Conservation (phyloP, 305 asterid species). For the Rubia tinctorum region DNA sequence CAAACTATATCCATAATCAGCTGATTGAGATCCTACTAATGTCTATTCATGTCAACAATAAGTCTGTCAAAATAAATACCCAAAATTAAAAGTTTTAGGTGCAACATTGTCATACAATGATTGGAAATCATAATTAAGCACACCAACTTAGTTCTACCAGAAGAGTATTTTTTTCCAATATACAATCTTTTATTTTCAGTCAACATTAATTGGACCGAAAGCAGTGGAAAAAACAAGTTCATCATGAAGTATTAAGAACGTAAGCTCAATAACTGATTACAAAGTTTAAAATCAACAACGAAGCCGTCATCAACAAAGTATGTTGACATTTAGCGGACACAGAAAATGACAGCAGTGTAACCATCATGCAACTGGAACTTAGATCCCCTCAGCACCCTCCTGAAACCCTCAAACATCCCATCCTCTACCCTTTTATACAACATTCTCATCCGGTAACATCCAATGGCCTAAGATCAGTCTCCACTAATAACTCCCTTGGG, state of each 20-base stretch:
- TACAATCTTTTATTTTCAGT: no score
- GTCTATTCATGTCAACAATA: no score
- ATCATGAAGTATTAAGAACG: neutral
- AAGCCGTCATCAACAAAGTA: slow-evolving; percentile 1
- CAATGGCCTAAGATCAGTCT: slow-evolving; percentile 70
- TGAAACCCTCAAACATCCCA: slow-evolving; percentile 64
- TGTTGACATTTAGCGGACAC: slow-evolving; percentile 28
- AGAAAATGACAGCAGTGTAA: slow-evolving; percentile 82
- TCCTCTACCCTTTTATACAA: slow-evolving; percentile 54
- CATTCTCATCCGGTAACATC: slow-evolving; percentile 93
- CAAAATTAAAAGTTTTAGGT: no score
- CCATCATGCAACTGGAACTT: slow-evolving; percentile 73
- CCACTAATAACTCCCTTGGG: slow-evolving; percentile 61
- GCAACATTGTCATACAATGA: no score
- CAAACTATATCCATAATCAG: no score
- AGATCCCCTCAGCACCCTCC: slow-evolving; percentile 55
- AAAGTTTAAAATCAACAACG: neutral
- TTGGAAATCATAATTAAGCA: no score
- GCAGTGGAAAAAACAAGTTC: no score
- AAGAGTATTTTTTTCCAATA: no score
- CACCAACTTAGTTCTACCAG: no score
- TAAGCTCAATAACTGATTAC: neutral
- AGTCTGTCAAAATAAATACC: no score
- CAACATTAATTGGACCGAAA: no score
- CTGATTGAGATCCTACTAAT: no score